Percentiles rank a stretch among this genome's conserved stretches.
Conservation (phyloP, 179 eudicot genomes). For the Beta lomatogona region DNA sequence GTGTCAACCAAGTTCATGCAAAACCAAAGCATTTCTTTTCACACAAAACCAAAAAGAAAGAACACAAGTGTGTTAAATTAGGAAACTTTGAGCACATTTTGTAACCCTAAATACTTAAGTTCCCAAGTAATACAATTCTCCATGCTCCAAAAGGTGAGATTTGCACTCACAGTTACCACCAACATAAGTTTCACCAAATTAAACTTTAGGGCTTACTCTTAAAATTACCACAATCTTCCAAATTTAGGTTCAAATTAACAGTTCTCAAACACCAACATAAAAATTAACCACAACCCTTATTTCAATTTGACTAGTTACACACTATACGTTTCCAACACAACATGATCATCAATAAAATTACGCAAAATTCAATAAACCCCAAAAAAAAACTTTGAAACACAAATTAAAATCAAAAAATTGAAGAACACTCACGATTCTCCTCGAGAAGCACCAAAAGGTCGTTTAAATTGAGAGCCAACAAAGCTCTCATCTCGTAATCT, state of each 20-base stretch:
- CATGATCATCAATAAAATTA: conserved; percentile 28
- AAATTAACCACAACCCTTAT: conserved; percentile 18
- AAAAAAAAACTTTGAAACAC: background rate
- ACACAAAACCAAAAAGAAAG: conserved; percentile 9
- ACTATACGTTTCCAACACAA: background rate
- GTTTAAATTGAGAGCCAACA: conserved; percentile 65
- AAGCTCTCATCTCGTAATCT: conserved; percentile 75
- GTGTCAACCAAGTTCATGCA: conserved; percentile 30
- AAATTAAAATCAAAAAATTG: background rate
- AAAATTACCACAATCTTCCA: conserved; percentile 2
- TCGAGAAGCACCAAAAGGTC: conserved; percentile 60
- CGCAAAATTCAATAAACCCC: conserved; percentile 19
- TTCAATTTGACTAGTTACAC: conserved; percentile 14
- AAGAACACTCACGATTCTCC: conserved; percentile 65
- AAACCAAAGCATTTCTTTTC: conserved; percentile 17
- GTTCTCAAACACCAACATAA: background rate
- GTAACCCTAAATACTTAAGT: conserved; percentile 12
- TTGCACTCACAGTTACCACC: background rate
- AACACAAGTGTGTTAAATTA: background rate
- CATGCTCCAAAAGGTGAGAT: conserved; percentile 1
- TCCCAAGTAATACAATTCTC: background rate
- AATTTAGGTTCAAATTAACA: conserved; percentile 13
- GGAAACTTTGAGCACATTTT: background rate
- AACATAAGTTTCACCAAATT: background rate
- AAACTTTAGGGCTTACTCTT: conserved; percentile 8